Percentiles rank a stretch among this genome's conserved stretches.
Conservation (phyloP, 2,329 filamentous ascomycete genomes). For the Microcyclospora pomicola region DNA sequence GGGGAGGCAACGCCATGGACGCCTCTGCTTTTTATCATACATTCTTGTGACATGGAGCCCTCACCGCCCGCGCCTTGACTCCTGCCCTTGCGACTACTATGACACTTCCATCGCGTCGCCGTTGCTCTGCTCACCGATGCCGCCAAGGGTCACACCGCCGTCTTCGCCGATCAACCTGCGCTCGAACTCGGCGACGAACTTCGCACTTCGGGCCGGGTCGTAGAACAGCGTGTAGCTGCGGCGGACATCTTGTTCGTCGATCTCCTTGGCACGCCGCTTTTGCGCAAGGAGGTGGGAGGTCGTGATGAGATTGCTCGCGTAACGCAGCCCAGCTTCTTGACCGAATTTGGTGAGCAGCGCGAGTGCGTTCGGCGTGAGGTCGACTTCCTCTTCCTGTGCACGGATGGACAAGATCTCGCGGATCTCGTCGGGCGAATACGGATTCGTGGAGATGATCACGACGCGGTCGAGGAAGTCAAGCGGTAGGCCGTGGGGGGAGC, state of each 20-base stretch:
- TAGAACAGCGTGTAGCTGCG: constrained; percentile 90
- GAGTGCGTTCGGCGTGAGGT: constrained; percentile 76
- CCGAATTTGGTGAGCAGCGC: constrained; percentile 93
- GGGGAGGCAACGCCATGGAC: too few species aligned
- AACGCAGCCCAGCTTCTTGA: constrained; percentile 78
- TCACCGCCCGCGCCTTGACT: not conserved
- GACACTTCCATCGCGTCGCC: constrained; percentile 54
- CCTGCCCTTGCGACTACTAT: constrained; percentile 15
- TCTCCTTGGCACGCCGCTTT: constrained; percentile 74
- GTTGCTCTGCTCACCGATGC: constrained; percentile 26
- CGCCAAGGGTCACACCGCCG: constrained; percentile 58
- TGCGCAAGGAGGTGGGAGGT: constrained; percentile 77
- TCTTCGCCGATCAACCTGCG: constrained; percentile 83
- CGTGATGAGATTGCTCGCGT: constrained; percentile 95
- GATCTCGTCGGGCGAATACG: constrained; percentile 73
- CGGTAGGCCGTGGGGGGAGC: constrained; percentile 82
- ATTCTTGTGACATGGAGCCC: too few species aligned
- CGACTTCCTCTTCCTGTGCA: constrained; percentile 90
- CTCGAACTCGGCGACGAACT: constrained; percentile 81
- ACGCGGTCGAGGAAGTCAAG: constrained; percentile 93
- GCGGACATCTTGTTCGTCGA: constrained; percentile 78
- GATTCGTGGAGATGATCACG: constrained; percentile 86
- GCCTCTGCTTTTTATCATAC: too few species aligned
- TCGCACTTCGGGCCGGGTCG: constrained; percentile 73
- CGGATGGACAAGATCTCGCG: constrained; percentile 84